phyloP scores from a whole-genome alignment of 495 filamentous ascomycete genomes.

The Xylaria grammica region DNA sequence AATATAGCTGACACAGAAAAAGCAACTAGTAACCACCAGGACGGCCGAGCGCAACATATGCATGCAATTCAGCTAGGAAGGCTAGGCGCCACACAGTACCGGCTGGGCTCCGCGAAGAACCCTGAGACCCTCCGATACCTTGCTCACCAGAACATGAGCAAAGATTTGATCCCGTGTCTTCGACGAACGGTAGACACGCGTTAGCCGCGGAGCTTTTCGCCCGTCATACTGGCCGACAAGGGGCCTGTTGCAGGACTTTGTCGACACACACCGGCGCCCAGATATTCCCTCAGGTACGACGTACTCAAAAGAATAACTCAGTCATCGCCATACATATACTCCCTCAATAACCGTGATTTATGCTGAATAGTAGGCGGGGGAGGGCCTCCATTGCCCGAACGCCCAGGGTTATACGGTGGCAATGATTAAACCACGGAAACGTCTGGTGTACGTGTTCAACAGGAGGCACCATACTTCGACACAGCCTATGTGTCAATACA shows the following conservation, averaged over 20 bases:
- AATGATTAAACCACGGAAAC: slow-evolving; percentile 4
- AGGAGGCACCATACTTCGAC: slow-evolving; percentile 14
- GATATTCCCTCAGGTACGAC: slow-evolving; percentile 3
- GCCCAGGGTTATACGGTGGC: background rate
- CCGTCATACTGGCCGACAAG: background rate
- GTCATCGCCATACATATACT: background rate
- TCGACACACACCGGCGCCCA: slow-evolving; percentile 19
- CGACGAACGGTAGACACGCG: slow-evolving; percentile 17
- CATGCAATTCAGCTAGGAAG: slow-evolving; percentile 18
- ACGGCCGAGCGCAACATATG: slow-evolving; percentile 12
- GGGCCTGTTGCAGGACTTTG: background rate
- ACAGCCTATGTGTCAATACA: slow-evolving; percentile 19
- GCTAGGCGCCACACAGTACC: slow-evolving; percentile 12
- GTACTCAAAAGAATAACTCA: background rate
- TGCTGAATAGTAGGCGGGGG: background rate
- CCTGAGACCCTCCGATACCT: slow-evolving; percentile 10
- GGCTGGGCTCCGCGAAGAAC: background rate
- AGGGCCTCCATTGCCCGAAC: background rate
- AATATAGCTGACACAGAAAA: slow-evolving; percentile 5
- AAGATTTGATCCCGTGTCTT: slow-evolving; percentile 9
- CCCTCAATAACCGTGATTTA: background rate
- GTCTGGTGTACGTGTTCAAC: slow-evolving; percentile 5
- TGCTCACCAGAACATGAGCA: slow-evolving; percentile 7
- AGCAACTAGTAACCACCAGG: slow-evolving; percentile 1
- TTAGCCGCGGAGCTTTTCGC: slow-evolving; percentile 17